Percentiles rank a stretch among this genome's conserved stretches.
These are phyloP conservation scores for Pseudopithomyces maydicus DNA, from an alignment of 2,329 filamentous ascomycete species.

Conservation along the genomic window DNA sequence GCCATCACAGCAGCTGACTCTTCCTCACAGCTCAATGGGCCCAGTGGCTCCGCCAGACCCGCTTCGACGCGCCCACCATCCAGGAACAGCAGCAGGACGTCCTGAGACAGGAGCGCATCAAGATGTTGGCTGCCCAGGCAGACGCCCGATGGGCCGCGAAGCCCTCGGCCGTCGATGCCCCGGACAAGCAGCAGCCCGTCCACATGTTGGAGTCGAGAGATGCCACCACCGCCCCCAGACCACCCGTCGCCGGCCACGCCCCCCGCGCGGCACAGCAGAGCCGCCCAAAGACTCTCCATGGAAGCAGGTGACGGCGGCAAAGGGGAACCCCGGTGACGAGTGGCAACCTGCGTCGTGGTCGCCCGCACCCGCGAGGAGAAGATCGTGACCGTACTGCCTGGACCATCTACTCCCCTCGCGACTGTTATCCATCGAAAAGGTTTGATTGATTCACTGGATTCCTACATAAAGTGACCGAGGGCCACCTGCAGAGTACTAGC, in stretches of 20 bases:
- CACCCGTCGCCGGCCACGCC: constrained; percentile 39
- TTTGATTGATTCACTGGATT: too few species aligned
- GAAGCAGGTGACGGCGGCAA: constrained; percentile 40
- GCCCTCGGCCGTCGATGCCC: constrained; percentile 63
- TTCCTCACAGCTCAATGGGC: constrained; percentile 64
- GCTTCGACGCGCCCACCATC: constrained; percentile 60
- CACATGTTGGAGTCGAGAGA: constrained; percentile 53
- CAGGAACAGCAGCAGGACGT: constrained; percentile 64
- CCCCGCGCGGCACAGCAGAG: constrained; percentile 32
- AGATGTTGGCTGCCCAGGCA: constrained; percentile 62
- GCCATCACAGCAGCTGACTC: constrained; percentile 10
- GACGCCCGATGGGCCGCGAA: constrained; percentile 67
- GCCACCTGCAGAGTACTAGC: too few species aligned
- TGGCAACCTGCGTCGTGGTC: constrained; percentile 56
- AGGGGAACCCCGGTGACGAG: constrained; percentile 48
- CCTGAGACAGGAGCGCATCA: constrained; percentile 61
- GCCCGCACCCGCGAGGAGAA: constrained; percentile 45
- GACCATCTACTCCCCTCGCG: too few species aligned
- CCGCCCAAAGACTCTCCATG: constrained; percentile 45
- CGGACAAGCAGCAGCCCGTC: constrained; percentile 54
- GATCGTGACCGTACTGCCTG: constrained; percentile 13
- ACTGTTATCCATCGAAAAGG: too few species aligned
- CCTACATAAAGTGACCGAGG: too few species aligned
- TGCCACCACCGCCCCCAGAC: constrained; percentile 43
- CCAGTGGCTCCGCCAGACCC: constrained; percentile 69